phyloP scores from a whole-genome alignment of 2,329 filamentous ascomycete species.

The Paramyrothecium sp. region DNA sequence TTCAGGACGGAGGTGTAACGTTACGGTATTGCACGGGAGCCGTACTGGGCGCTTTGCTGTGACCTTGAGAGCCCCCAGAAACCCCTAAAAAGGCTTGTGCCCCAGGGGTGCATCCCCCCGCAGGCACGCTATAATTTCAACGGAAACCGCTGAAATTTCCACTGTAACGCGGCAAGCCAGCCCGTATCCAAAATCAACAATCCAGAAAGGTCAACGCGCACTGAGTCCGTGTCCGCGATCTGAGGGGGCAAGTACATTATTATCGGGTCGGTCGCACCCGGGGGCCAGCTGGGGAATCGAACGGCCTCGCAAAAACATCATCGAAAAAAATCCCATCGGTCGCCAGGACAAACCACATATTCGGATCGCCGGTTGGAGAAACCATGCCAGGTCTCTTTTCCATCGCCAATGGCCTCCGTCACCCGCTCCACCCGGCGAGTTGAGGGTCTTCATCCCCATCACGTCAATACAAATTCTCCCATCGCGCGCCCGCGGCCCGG shows the following conservation, averaged over 20 bases:
- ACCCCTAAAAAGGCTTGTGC: no score
- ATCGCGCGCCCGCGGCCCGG: slow-evolving; percentile 23
- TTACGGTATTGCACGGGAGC: no score
- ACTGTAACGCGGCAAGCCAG: neutral
- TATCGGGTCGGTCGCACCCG: neutral
- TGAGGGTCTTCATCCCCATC: slow-evolving; percentile 41
- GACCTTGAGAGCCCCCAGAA: no score
- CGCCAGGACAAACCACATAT: neutral
- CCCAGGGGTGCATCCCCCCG: no score
- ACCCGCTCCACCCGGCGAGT: slow-evolving; percentile 50
- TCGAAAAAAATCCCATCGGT: neutral
- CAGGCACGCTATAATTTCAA: no score
- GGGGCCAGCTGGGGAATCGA: neutral
- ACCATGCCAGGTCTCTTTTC: slow-evolving; percentile 35
- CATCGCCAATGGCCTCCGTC: slow-evolving; percentile 48
- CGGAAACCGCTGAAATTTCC: neutral
- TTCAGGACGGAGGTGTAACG: no score
- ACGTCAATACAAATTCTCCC: slow-evolving; percentile 19
- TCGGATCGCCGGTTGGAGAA: slow-evolving; percentile 9
- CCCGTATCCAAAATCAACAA: neutral
- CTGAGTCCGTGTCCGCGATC: neutral
- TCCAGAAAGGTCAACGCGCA: neutral
- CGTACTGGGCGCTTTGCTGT: no score
- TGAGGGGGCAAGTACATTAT: neutral
- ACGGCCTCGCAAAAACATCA: neutral